phyloP scores from a whole-genome alignment of 78 protist species.

The Acrasis kona region DNA sequence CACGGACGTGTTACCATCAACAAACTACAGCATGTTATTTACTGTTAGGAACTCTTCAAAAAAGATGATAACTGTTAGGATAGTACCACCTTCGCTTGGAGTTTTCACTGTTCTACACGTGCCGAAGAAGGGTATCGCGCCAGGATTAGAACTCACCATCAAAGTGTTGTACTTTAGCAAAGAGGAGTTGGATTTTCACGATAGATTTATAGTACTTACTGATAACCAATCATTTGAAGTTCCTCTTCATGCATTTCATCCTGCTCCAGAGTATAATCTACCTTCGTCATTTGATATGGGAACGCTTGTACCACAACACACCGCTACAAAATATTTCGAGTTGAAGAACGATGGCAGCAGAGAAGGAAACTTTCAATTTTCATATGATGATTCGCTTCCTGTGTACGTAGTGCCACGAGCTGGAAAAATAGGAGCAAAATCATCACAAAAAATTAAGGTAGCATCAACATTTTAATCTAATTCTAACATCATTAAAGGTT shows the following conservation, averaged over 20 bases:
- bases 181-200: neutral
- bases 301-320: constrained; percentile 1
- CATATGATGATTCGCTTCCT: no score
- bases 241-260: constrained; percentile 17
- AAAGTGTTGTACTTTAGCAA: constrained; percentile 5
- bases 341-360: constrained; percentile 7
- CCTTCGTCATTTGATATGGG: neutral
- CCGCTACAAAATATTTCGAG: neutral
- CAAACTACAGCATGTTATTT: no score
- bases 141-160: constrained; percentile 11
- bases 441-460: no score
- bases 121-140: constrained; percentile 26
- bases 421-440: no score
- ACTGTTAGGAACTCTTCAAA: no score
- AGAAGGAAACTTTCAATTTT: constrained; percentile 12
- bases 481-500: no score
- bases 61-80: no score
- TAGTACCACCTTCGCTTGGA: no score
- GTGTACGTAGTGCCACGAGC: no score
- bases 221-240: neutral
- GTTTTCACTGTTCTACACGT: no score
- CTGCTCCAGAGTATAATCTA: neutral
- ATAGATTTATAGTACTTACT: neutral
- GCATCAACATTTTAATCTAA: no score
- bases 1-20: no score